Evolutionary conservation across 2,329 filamentous ascomycete species (phyloP).

Genomic region (Aciculosporium take): DNA sequence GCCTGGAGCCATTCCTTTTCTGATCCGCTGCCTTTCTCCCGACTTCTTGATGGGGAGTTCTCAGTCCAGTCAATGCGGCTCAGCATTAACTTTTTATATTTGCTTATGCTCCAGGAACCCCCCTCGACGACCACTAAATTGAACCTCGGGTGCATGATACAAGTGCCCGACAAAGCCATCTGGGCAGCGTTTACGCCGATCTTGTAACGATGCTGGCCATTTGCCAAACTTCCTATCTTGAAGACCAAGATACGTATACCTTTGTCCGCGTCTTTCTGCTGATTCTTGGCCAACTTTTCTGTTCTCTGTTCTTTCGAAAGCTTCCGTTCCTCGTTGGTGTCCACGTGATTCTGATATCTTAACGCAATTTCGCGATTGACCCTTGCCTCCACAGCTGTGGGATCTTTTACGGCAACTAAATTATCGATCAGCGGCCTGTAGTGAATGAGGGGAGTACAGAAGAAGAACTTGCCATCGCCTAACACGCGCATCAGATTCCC

Average conservation of each 20-base stretch:
- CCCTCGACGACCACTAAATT: slow-evolving; percentile 87
- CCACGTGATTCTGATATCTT: slow-evolving; percentile 63
- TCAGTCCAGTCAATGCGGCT: slow-evolving; percentile 93
- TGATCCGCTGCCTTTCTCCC: slow-evolving; percentile 45
- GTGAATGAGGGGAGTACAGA: not conserved
- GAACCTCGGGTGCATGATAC: slow-evolving; percentile 78
- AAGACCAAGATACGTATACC: slow-evolving; percentile 81
- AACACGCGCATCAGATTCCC: slow-evolving; percentile 95
- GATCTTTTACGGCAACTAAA: slow-evolving; percentile 65
- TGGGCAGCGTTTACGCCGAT: slow-evolving; percentile 88
- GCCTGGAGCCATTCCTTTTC: slow-evolving; percentile 65
- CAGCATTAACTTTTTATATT: slow-evolving; percentile 86
- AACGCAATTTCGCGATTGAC: slow-evolving; percentile 89
- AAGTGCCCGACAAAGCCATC: slow-evolving; percentile 72
- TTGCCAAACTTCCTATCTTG: slow-evolving; percentile 76
- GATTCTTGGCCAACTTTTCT: slow-evolving; percentile 70
- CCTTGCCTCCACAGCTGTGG: slow-evolving; percentile 87
- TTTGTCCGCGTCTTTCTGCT: slow-evolving; percentile 75
- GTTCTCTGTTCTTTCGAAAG: slow-evolving; percentile 76
- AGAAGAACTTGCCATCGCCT: slow-evolving; percentile 50
- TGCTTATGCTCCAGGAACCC: slow-evolving; percentile 65
- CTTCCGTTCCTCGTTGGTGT: slow-evolving; percentile 70
- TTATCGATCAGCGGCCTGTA: not conserved
- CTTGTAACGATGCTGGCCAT: slow-evolving; percentile 87
- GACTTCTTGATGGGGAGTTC: slow-evolving; percentile 55